Percentiles rank a stretch among this genome's conserved stretches.
Conservation (phyloP, 202 grass and related monocot genomes). For the Saccharum hybrid region DNA sequence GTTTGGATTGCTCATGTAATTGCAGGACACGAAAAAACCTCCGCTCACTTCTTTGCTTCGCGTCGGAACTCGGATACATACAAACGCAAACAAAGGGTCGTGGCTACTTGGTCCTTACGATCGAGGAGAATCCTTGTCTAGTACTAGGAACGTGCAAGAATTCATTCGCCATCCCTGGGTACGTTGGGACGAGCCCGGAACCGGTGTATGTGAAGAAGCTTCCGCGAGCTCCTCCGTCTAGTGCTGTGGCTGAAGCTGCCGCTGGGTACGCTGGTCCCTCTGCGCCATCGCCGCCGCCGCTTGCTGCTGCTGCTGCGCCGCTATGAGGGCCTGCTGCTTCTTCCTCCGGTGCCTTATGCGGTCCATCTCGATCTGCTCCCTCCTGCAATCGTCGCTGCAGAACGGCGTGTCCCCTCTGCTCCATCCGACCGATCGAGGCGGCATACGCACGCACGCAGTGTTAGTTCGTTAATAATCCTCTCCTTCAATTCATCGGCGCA, state of each 20-base stretch:
- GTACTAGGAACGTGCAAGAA: slow-evolving; percentile 43
- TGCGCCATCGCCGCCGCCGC: slow-evolving; percentile 17
- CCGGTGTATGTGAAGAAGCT: not conserved
- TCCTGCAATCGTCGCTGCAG: slow-evolving; percentile 96
- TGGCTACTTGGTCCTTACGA: slow-evolving; percentile 28
- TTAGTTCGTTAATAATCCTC: not conserved
- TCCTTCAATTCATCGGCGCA: not conserved
- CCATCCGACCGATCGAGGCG: not conserved
- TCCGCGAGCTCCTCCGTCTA: slow-evolving; percentile 5
- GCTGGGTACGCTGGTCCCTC: slow-evolving; percentile 36
- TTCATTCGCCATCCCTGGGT: slow-evolving; percentile 33
- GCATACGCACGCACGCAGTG: no score
- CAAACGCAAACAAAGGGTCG: slow-evolving; percentile 29
- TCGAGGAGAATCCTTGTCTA: slow-evolving; percentile 37
- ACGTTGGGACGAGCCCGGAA: slow-evolving; percentile 10
- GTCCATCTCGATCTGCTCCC: slow-evolving; percentile 85
- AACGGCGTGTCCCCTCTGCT: slow-evolving; percentile 79
- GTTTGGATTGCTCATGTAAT: not conserved
- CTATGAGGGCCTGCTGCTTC: slow-evolving; percentile 48
- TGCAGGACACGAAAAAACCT: not conserved
- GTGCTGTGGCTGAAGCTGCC: slow-evolving; percentile 43
- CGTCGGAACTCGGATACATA: slow-evolving; percentile 7
- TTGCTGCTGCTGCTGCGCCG: slow-evolving; percentile 22
- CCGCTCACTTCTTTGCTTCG: not conserved
- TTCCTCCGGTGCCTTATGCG: slow-evolving; percentile 64